Conservation (phyloP, 306 rosid species). For the Castanospermum australe region DNA sequence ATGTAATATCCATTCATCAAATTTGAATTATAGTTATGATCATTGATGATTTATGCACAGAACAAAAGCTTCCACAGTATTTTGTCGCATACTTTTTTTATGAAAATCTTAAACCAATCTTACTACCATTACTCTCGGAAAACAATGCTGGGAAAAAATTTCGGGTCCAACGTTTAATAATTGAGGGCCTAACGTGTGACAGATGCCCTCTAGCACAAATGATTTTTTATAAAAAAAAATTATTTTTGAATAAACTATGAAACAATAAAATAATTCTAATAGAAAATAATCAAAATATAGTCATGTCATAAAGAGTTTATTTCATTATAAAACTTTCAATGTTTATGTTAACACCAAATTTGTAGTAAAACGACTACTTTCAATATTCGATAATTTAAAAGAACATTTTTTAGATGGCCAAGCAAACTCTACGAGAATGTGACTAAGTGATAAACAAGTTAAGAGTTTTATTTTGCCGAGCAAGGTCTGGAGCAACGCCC, state of each 20-base stretch:
- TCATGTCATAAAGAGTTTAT: background rate
- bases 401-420: background rate
- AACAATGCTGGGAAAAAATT: background rate
- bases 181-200: background rate
- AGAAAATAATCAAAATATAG: background rate
- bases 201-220: background rate
- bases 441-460: too few species aligned
- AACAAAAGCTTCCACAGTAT: background rate
- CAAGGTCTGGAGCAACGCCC: too few species aligned
- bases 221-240: background rate
- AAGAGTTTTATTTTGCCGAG: too few species aligned
- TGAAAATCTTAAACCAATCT: background rate
- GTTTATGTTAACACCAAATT: background rate
- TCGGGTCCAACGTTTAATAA: background rate
- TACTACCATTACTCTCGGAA: background rate
- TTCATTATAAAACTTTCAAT: background rate
- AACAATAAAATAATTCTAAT: background rate
- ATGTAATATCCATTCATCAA: conserved; percentile 24
- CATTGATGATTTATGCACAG: conserved; percentile 1
- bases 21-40: conserved; percentile 8
- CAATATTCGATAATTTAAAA: background rate
- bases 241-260: background rate
- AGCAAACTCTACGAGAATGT: too few species aligned
- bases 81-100: background rate
- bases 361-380: background rate